Conservation (phyloP, 441 rosid genomes). For the Mallotus repandus region DNA sequence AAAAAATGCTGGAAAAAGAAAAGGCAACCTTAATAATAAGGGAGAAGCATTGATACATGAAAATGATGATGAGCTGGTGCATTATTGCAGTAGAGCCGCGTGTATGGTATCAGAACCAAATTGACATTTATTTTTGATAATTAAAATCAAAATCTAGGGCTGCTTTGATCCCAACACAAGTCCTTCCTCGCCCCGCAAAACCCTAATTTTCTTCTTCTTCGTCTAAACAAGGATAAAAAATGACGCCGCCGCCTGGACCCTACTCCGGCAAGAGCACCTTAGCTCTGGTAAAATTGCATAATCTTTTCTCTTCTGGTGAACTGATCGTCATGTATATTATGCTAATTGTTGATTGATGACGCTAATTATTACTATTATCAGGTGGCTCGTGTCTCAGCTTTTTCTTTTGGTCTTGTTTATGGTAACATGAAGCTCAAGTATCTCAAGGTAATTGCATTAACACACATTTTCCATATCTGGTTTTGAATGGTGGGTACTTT, state of each 20-base stretch:
- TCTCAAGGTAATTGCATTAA: conserved; percentile 42
- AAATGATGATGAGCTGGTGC: too few species aligned
- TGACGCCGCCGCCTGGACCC: conserved; percentile 89
- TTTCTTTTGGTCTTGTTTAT: conserved; percentile 60
- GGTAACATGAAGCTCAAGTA: conserved; percentile 65
- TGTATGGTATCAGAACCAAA: too few species aligned
- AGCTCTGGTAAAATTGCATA: conserved; percentile 49
- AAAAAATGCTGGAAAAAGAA: too few species aligned
- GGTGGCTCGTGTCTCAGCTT: conserved; percentile 76
- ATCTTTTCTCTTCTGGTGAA: not conserved
- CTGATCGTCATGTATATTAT: too few species aligned
- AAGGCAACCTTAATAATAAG: too few species aligned
- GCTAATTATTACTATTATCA: too few species aligned
- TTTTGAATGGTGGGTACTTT: not conserved
- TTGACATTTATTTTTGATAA: too few species aligned
- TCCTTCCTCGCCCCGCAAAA: too few species aligned
- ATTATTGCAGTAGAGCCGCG: too few species aligned
- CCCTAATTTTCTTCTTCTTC: not conserved
- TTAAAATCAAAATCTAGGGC: conserved; percentile 19
- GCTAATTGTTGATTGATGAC: too few species aligned
- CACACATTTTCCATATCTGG: not conserved
- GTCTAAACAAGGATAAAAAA: conserved; percentile 12
- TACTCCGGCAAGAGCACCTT: conserved; percentile 92
- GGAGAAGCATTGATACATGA: too few species aligned
- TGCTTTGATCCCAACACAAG: not conserved